Evolutionary conservation across 73 alveolate species (phyloP).

Genomic region (Tetrahymena elliotti): DNA sequence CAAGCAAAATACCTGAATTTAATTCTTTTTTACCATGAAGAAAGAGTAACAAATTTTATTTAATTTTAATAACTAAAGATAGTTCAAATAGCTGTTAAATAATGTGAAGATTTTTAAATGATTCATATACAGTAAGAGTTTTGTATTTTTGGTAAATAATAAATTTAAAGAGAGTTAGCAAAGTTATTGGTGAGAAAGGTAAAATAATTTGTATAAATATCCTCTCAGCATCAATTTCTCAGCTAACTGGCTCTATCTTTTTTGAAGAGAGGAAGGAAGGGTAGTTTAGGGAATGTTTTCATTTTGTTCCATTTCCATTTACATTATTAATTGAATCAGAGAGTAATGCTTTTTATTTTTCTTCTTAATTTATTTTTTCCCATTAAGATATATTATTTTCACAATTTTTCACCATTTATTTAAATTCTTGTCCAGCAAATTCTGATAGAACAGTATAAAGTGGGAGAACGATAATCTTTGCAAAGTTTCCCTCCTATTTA

Average conservation of each 20-base stretch:
- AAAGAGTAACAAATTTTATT: neutral
- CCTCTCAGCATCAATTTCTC: neutral
- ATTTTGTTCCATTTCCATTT: neutral
- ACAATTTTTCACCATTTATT: neutral
- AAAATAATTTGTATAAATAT: too few species aligned
- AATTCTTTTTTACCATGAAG: neutral
- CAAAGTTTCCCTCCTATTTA: neutral
- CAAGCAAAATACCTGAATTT: neutral
- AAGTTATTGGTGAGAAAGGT: neutral
- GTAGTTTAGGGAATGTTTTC: neutral
- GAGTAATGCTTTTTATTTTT: neutral
- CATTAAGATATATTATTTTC: neutral
- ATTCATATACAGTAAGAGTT: neutral
- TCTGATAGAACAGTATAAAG: neutral
- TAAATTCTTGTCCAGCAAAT: neutral
- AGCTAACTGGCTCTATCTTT: neutral
- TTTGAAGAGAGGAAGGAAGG: neutral
- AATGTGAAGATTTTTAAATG: neutral
- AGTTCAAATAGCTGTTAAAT: neutral
- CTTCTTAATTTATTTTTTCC: neutral
- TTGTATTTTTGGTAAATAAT: neutral
- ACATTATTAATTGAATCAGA: neutral
- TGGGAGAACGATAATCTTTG: neutral
- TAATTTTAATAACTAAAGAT: neutral
- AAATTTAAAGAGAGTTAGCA: neutral